Conservation (phyloP, 1,284 basidiomycete genomes). For the Ustilago sp. region DNA sequence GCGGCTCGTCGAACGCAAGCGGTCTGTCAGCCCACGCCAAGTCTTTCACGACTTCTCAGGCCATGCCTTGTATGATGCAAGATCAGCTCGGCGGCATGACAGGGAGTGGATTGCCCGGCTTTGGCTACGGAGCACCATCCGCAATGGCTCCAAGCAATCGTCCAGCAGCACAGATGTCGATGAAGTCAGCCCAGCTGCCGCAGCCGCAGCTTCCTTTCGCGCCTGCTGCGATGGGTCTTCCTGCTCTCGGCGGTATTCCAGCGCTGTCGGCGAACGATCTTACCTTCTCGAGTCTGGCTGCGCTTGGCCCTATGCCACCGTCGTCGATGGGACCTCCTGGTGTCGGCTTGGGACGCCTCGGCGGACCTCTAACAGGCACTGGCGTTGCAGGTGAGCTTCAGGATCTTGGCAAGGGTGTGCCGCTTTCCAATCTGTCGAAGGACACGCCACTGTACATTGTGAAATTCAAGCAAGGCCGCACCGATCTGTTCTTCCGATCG, state of each 20-base stretch:
- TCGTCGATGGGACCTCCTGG: conserved; percentile 36
- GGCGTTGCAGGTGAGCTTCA: conserved; percentile 37
- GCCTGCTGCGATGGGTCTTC: conserved; percentile 3
- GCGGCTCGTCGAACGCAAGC: conserved; percentile 7
- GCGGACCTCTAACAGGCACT: conserved; percentile 14
- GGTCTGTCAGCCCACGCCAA: conserved; percentile 43
- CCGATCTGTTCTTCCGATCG: conserved; percentile 86
- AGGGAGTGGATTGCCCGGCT: conserved; percentile 1
- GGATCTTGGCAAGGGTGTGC: conserved; percentile 89
- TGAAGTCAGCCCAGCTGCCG: neutral
- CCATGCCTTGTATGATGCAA: conserved; percentile 9
- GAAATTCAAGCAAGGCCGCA: conserved; percentile 95
- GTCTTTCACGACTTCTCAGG: conserved; percentile 32
- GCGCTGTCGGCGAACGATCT: conserved; percentile 29
- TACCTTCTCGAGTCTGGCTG: conserved; percentile 49
- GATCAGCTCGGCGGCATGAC: conserved; percentile 13
- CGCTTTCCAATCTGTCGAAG: conserved; percentile 82
- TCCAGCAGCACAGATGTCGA: conserved; percentile 17
- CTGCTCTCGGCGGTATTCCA: neutral
- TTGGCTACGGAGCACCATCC: conserved; percentile 10
- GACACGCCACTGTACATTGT: conserved; percentile 93
- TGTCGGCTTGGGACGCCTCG: conserved; percentile 16
- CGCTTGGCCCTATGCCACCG: conserved; percentile 53
- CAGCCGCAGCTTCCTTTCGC: conserved; percentile 24
- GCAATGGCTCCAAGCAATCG: conserved; percentile 9